Evolutionary conservation across 2,329 filamentous ascomycete genomes (phyloP), one percentile per base, ranked within the genome.

Genomic region (Hypoxylon sp.): DNA sequence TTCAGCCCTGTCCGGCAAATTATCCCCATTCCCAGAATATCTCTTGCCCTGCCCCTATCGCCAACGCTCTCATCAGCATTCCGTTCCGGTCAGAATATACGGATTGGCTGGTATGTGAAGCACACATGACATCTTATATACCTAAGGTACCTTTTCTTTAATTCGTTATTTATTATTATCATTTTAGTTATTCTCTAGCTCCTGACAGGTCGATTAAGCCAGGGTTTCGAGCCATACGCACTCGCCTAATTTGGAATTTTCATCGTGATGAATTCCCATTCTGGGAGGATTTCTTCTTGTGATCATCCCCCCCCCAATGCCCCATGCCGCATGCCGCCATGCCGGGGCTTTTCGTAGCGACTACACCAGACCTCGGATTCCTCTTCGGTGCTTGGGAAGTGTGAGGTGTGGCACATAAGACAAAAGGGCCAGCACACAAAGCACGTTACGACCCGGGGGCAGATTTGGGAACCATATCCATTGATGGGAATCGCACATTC

Each of bases 1-100:
- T 43, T 66, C 63, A 66, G 65, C 65, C 65, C 62, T 66, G 63
- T 51, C 55, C 65, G 65, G 65, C 62, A 68, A 54, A 41, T 65
- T 39, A 44, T 54, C 34, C 26, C 20, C 50, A 41, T 56, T 48
- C 64, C 64, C 34, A 67, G 63, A 68, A 68, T 68, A 68, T 63
- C 60, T 57, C 32, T 13, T 37, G 22, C 39, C 28, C 46, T 47
- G 37, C 53, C 51, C 20, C 51, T 56, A 62, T 56, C 52, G 28
- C 54, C 41, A 60, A 55, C 65, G 63, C 65, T 66, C 65, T 66
- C 65, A 68, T 68, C 20, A 56, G 59, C 52, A 60, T 65, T 55
- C 51, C 54, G 52, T 59, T 63, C 37, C 48, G 46, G 51, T 56
- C 44, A 32, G 26, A 17, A 59, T 56, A 49, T 50, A 46, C 55